A percentile compares a stretch with the other conserved stretches of the same genome.
phyloP scores from a whole-genome alignment of 495 filamentous ascomycete genomes.

The Friedmanniomyces simplex region DNA sequence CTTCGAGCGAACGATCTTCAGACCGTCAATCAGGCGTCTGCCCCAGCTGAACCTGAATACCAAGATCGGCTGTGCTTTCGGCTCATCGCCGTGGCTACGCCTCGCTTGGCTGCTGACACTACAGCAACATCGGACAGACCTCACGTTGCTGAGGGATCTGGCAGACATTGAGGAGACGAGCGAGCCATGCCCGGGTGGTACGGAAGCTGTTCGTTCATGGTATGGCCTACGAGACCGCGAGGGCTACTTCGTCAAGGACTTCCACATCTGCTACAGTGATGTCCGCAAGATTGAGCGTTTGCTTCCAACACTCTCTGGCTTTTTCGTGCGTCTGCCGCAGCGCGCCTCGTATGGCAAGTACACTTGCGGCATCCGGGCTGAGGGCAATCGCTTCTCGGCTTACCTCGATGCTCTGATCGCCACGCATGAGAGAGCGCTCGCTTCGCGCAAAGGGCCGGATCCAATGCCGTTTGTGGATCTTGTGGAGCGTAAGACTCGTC shows the following conservation, averaged over 20 bases:
- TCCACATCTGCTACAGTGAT: slow-evolving; percentile 37
- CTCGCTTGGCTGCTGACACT: slow-evolving; percentile 55
- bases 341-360: slow-evolving; percentile 5
- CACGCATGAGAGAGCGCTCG: slow-evolving; percentile 37
- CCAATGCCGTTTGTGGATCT: slow-evolving; percentile 41
- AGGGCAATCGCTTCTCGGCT: slow-evolving; percentile 36
- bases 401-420: slow-evolving; percentile 54
- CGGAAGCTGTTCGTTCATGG: slow-evolving; percentile 38
- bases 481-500: slow-evolving; percentile 39
- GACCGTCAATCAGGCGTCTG: slow-evolving; percentile 41
- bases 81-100: slow-evolving; percentile 51
- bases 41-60: slow-evolving; percentile 33
- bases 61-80: slow-evolving; percentile 46
- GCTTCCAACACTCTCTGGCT: slow-evolving; percentile 27
- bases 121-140: slow-evolving; percentile 42
- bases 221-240: slow-evolving; percentile 49
- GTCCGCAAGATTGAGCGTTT: slow-evolving; percentile 28
- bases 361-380: slow-evolving; percentile 23
- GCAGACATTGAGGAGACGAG: slow-evolving; percentile 34
- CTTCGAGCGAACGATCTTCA: slow-evolving; percentile 45
- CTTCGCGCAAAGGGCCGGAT: slow-evolving; percentile 35
- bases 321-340: slow-evolving; percentile 24
- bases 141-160: slow-evolving; percentile 46
- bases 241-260: slow-evolving; percentile 40
- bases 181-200: slow-evolving; percentile 40